Evolutionary conservation across 768 basidiomycete genomes (phyloP).

Genomic region (Boletus edulis): DNA sequence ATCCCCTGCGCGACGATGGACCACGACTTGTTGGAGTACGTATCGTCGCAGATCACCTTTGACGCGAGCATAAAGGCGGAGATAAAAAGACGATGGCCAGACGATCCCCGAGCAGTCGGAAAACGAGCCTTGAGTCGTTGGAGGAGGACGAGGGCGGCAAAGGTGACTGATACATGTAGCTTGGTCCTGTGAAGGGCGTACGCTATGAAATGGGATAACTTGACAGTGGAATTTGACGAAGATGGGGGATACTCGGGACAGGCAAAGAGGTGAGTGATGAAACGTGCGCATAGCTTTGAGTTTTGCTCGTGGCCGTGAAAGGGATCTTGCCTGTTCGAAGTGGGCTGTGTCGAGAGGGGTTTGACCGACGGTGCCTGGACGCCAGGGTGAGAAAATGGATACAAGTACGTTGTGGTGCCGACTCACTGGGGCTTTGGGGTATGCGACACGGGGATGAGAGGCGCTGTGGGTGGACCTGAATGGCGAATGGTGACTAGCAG

Average conservation of each 20-base stretch:
- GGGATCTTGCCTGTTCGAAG: conserved; percentile 21
- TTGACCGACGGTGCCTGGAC: conserved; percentile 27
- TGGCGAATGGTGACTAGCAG: conserved; percentile 28
- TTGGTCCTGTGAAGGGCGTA: conserved; percentile 69
- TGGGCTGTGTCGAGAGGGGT: conserved; percentile 31
- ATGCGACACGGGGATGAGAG: conserved; percentile 27
- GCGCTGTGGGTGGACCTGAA: conserved; percentile 25
- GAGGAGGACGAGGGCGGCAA: conserved; percentile 45
- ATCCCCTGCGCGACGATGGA: conserved; percentile 85
- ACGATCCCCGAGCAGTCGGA: conserved; percentile 73
- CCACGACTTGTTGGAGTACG: conserved; percentile 93
- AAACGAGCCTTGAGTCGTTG: conserved; percentile 68
- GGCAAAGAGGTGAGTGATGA: conserved; percentile 82
- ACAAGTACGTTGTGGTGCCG: background rate
- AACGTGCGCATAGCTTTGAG: conserved; percentile 68
- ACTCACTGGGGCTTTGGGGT: conserved; percentile 28
- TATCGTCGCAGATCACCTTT: conserved; percentile 91
- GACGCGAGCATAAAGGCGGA: conserved; percentile 73
- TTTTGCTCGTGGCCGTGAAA: conserved; percentile 66
- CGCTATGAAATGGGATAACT: conserved; percentile 60
- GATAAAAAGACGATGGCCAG: conserved; percentile 69
- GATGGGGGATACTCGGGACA: conserved; percentile 79
- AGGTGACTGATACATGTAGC: conserved; percentile 50
- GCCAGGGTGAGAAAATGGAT: background rate
- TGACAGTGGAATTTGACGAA: conserved; percentile 28